Conservation (phyloP, 306 rosid species). For the Vicia faba region DNA sequence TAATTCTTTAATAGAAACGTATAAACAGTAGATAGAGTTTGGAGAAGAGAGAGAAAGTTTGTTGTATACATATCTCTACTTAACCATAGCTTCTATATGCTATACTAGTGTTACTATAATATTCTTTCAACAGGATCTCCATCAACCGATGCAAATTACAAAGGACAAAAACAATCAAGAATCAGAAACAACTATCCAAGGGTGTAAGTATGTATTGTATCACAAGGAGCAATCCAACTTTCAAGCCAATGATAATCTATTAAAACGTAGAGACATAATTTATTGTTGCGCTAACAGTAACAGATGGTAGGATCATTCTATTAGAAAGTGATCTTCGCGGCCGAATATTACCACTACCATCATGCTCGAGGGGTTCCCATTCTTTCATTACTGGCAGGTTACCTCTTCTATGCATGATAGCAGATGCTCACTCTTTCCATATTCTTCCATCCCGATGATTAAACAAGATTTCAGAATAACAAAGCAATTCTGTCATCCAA, state of each 20-base stretch:
- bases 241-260: slow-evolving; percentile 4
- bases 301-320: too few relatives aligned
- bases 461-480: slow-evolving; percentile 39
- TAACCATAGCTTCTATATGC: too few relatives aligned
- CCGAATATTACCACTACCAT: slow-evolving; percentile 38
- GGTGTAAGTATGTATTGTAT: background rate
- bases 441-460: slow-evolving; percentile 81
- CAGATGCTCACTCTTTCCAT: slow-evolving; percentile 92
- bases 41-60: too few relatives aligned
- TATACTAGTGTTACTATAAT: too few relatives aligned
- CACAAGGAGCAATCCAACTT: slow-evolving; percentile 1
- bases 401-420: slow-evolving; percentile 65
- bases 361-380: slow-evolving; percentile 51
- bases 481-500: too few relatives aligned
- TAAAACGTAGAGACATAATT: slow-evolving; percentile 6
- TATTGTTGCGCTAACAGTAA: background rate
- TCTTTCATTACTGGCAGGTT: slow-evolving; percentile 85
- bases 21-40: too few relatives aligned
- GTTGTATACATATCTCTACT: too few relatives aligned
- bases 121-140: slow-evolving; percentile 69
- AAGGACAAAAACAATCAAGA: slow-evolving; percentile 15
- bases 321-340: too few relatives aligned
- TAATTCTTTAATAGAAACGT: too few relatives aligned
- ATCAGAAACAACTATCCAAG: slow-evolving; percentile 21
- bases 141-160: slow-evolving; percentile 36